Percentiles rank a stretch among this genome's conserved stretches.
Evolutionary conservation across 768 basidiomycete genomes (phyloP).

Genomic region (Coprinopsis strossmayeri): DNA sequence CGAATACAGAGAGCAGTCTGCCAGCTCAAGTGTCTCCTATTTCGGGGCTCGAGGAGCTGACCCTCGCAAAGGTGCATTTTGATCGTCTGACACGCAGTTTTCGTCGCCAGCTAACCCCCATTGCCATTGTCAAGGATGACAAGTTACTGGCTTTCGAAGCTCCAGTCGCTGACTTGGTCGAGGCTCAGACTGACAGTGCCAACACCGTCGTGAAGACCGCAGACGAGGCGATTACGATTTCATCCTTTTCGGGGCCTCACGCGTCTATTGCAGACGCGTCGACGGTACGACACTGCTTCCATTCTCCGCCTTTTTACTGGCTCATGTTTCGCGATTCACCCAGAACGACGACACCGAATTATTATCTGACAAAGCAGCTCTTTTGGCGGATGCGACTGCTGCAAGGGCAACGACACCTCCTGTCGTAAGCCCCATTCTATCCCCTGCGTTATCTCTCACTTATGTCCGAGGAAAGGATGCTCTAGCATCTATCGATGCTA

Average conservation of each 20-base stretch:
- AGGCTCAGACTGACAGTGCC: neutral
- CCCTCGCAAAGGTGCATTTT: neutral
- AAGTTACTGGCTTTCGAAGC: neutral
- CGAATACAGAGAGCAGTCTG: neutral
- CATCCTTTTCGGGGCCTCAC: neutral
- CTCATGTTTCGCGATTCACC: too few relatives aligned
- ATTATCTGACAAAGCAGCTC: neutral
- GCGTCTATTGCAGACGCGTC: neutral
- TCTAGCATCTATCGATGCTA: neutral
- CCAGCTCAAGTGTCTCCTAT: neutral
- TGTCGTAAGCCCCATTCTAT: neutral
- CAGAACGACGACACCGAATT: neutral
- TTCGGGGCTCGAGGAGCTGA: neutral
- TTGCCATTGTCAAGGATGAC: neutral
- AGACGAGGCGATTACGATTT: neutral
- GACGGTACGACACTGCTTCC: neutral
- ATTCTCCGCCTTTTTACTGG: too few relatives aligned
- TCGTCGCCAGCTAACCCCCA: neutral
- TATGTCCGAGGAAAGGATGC: neutral
- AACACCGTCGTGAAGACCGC: neutral
- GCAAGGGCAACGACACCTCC: neutral
- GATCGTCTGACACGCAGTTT: neutral
- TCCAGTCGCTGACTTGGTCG: neutral
- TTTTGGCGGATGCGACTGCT: neutral
- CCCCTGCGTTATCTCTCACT: neutral